phyloP scores from a whole-genome alignment of 768 basidiomycete genomes.

The Amanita subjunquillea region DNA sequence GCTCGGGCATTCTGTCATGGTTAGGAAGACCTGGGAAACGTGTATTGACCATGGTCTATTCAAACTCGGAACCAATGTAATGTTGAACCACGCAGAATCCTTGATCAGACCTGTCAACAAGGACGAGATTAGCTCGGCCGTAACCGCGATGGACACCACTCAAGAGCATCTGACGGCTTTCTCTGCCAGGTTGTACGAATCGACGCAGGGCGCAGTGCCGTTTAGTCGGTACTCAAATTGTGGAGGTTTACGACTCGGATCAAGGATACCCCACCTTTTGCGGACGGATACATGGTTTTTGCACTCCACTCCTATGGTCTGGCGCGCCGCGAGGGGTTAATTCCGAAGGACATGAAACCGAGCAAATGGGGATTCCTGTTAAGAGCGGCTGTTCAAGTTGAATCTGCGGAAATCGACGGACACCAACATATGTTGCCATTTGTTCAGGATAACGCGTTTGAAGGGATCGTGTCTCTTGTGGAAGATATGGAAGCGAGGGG shows the following conservation, averaged over 20 bases:
- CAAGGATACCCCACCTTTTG: conserved; percentile 18
- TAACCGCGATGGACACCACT: not conserved
- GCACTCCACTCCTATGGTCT: conserved; percentile 36
- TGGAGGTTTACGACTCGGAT: conserved; percentile 22
- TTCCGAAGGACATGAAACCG: conserved; percentile 19
- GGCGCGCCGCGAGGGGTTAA: conserved; percentile 17
- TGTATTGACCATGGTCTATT: not conserved
- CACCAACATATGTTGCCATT: conserved; percentile 9
- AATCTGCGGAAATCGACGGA: conserved; percentile 18
- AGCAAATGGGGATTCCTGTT: conserved; percentile 39
- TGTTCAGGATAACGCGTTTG: conserved; percentile 21
- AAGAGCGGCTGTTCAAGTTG: conserved; percentile 27
- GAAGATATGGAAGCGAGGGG: conserved; percentile 24
- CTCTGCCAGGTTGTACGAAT: not conserved
- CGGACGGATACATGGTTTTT: conserved; percentile 21
- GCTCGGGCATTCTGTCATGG: not conserved
- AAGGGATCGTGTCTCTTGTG: conserved; percentile 32
- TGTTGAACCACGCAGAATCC: not conserved
- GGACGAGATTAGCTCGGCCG: not conserved
- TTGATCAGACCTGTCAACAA: not conserved
- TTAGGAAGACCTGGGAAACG: not conserved
- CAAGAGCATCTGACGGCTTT: not conserved
- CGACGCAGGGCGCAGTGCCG: conserved; percentile 8
- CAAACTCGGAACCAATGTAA: not conserved
- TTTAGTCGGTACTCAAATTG: conserved; percentile 21